Base-by-base conservation (phyloP, 805 yeast genomes). In the Lipomyces lipofer region DNA sequence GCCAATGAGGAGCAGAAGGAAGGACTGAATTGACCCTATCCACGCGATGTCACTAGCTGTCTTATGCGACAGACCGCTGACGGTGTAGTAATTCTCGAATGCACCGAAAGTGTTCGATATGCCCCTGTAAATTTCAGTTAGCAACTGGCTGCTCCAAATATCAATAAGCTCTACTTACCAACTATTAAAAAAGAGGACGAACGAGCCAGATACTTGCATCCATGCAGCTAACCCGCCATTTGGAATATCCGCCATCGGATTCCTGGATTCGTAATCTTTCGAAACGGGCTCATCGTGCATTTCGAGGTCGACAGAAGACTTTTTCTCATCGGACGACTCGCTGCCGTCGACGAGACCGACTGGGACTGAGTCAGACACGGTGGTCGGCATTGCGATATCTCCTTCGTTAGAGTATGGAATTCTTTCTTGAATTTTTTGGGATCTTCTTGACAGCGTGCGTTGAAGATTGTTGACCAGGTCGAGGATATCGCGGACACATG, bases 111-210 rank as follows among this genome's bases (percentile, higher is more conserved):
- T 52, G 25, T 51, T 54, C 17, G 49, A 40, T 22, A 86, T 61
- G 1, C 95, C 95, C 59, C 57, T 54, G 42, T 4, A 28, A 8
- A 43, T 19, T 33, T 6, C 17, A 13, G 44, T 19, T 43, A 35
- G 19, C 7, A n/a, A 35, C 39, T 6, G 27, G n/a, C 6, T 5
- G 17, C 8, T 24, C 13, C 17, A 12, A 29, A 9, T 3, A 17
- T 17, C 8, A 19, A 15, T 2, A 17, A 36, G 25, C 9, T 12
- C 24, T 21, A 22, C 53, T n/a, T 38, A 55, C 59, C 59, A 56
- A 28, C 51, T 47, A 27, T 54, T 54, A 43, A 56, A 39, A 29
- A 53, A 48, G 35, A 56, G 28, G 21, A 54, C 45, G 21, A 56
- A 54, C 4, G 59, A 47, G 9, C 59, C 60, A 6, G 51, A 36